Evolutionary conservation across 345 rosid species (phyloP).

Genomic region (Arabis hirsuta): DNA sequence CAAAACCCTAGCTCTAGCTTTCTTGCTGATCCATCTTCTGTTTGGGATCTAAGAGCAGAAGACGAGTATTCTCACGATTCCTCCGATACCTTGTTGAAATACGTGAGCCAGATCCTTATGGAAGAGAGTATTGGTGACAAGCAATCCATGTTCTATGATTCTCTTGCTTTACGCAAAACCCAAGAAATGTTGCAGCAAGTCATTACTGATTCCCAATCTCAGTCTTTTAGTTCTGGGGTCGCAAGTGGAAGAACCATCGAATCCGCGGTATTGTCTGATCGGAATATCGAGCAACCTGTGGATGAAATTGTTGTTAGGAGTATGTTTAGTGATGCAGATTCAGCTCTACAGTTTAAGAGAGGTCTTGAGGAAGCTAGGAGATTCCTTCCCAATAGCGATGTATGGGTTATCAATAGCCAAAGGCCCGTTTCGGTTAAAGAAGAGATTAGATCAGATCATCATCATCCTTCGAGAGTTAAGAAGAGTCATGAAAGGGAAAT

Average conservation of each 20-base stretch:
- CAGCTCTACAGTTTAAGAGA: conserved; percentile 42
- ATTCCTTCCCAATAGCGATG: conserved; percentile 63
- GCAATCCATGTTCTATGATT: conserved; percentile 61
- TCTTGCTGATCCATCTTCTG: neutral
- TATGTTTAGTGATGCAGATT: conserved; percentile 58
- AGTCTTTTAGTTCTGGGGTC: conserved; percentile 23
- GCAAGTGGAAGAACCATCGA: conserved; percentile 29
- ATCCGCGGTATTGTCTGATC: neutral
- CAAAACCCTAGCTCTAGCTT: conserved; percentile 30
- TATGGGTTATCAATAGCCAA: conserved; percentile 45
- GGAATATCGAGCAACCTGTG: conserved; percentile 11
- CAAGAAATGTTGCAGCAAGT: conserved; percentile 67
- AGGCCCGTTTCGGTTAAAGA: conserved; percentile 36
- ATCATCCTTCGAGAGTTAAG: conserved; percentile 42
- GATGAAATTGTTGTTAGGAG: conserved; percentile 52
- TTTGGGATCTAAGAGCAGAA: neutral
- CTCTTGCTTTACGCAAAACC: conserved; percentile 64
- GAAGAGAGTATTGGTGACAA: conserved; percentile 74
- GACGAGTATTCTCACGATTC: conserved; percentile 35
- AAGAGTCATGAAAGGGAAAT: conserved; percentile 64
- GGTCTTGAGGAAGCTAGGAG: conserved; percentile 65
- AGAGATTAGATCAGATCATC: conserved; percentile 19
- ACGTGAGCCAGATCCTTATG: conserved; percentile 70
- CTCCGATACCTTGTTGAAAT: conserved; percentile 53
- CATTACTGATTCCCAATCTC: conserved; percentile 49